phyloP scores from a whole-genome alignment of 306 rosid genomes.

The Arachis stenosperma region DNA sequence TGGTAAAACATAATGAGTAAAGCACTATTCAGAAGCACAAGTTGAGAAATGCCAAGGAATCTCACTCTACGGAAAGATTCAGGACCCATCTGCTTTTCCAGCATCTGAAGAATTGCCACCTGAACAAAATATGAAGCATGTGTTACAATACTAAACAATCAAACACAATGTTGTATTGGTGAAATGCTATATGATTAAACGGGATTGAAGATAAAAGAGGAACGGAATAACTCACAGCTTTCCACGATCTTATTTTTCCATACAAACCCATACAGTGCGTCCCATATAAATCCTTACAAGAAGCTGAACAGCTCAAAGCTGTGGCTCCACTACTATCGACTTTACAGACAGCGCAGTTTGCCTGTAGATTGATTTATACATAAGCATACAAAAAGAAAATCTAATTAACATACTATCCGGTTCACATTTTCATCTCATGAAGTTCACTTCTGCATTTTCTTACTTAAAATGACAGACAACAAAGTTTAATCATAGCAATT shows the following conservation, averaged over 20 bases:
- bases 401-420: conserved; percentile 20
- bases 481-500: conserved; percentile 1
- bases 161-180: neutral
- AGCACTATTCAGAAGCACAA: conserved; percentile 6
- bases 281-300: conserved; percentile 93
- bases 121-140: conserved; percentile 30
- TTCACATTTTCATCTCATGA: conserved; percentile 26
- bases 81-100: conserved; percentile 99
- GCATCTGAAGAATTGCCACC: conserved; percentile 98
- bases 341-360: conserved; percentile 89
- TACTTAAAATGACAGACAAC: conserved; percentile 21
- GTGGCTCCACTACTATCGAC: conserved; percentile 87
- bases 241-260: conserved; percentile 95
- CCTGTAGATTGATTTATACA: conserved; percentile 51
- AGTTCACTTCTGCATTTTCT: conserved; percentile 20
- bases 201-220: neutral
- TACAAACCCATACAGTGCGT: conserved; percentile 84
- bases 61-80: conserved; percentile 95
- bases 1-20: neutral
- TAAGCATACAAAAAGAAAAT: conserved; percentile 14
- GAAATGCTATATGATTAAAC: neutral
- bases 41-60: conserved; percentile 33
- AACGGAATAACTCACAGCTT: conserved; percentile 72
- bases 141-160: conserved; percentile 18
- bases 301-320: conserved; percentile 80